Evolutionary conservation across 148 eudicot genomes (phyloP).

Genomic region (Suaeda aralocaspica): DNA sequence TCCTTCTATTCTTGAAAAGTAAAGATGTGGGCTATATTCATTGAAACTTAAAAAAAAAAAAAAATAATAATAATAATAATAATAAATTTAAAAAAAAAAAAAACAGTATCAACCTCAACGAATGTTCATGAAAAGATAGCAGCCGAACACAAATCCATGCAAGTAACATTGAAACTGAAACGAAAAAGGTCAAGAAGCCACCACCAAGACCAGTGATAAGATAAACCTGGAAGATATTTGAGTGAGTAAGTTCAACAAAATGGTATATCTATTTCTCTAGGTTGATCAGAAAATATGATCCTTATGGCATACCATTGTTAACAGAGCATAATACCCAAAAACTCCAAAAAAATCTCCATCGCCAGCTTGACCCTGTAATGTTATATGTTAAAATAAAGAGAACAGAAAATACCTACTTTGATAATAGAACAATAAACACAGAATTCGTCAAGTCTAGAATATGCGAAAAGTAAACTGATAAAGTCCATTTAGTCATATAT

Average conservation of each 20-base stretch:
- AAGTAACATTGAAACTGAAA: constrained; percentile 65
- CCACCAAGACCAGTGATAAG: constrained; percentile 74
- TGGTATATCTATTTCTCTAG: neutral
- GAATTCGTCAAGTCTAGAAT: neutral
- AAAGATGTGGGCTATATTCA: neutral
- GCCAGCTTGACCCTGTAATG: constrained; percentile 54
- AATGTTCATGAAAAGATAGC: constrained; percentile 36
- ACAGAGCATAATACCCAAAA: constrained; percentile 70
- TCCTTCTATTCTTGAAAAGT: neutral
- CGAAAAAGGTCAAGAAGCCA: constrained; percentile 64
- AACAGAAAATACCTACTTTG: neutral
- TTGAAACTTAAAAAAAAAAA: constrained; percentile 4
- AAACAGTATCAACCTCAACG: constrained; percentile 55
- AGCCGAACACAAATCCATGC: constrained; percentile 62
- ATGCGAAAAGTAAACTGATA: neutral
- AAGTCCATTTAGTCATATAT: too few relatives aligned
- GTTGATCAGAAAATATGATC: constrained; percentile 8
- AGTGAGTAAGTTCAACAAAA: constrained; percentile 4
- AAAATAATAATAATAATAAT: too few relatives aligned
- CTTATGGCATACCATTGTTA: constrained; percentile 56
- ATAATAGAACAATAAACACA: neutral
- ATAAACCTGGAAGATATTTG: constrained; percentile 52
- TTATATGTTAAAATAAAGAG: constrained; percentile 14
- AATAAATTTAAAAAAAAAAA: too few relatives aligned
- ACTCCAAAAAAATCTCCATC: constrained; percentile 93